Percentiles rank a stretch among this genome's conserved stretches.
These are phyloP conservation scores for Euphorbia schlechtendalii DNA, from an alignment of 441 rosid genomes.

Conservation along the genomic window DNA sequence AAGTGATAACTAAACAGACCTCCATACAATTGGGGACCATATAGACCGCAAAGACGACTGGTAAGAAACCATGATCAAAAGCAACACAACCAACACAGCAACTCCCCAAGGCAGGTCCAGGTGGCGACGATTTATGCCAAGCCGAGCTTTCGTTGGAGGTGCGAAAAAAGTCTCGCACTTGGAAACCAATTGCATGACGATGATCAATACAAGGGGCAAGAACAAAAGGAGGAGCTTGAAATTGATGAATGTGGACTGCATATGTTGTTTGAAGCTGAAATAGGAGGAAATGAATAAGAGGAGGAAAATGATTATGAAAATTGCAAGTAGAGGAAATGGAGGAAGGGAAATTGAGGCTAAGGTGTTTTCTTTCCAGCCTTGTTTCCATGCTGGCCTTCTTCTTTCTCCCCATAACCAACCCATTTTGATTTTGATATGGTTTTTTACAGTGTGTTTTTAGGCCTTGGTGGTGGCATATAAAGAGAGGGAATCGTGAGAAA, in stretches of 20 bases:
- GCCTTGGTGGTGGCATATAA: too few species aligned
- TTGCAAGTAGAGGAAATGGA: slow-evolving; percentile 42
- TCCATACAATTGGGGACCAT: slow-evolving; percentile 46
- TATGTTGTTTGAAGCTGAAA: slow-evolving; percentile 36
- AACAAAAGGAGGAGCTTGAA: slow-evolving; percentile 51
- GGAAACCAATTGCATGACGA: slow-evolving; percentile 28
- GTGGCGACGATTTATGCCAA: slow-evolving; percentile 16
- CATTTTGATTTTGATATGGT: too few species aligned
- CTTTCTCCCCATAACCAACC: slow-evolving; percentile 52
- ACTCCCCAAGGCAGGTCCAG: slow-evolving; percentile 57
- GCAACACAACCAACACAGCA: slow-evolving; percentile 34
- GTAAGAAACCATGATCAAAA: slow-evolving; percentile 52
- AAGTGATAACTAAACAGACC: slow-evolving; percentile 9
- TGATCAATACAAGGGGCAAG: slow-evolving; percentile 51
- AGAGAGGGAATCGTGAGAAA: not conserved
- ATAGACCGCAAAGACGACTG: slow-evolving; percentile 60
- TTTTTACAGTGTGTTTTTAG: too few species aligned
- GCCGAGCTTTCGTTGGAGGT: slow-evolving; percentile 26
- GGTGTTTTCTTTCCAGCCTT: slow-evolving; percentile 50
- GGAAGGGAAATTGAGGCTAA: slow-evolving; percentile 53
- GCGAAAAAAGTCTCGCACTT: slow-evolving; percentile 26
- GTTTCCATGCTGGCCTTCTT: slow-evolving; percentile 53
- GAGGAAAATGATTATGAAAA: slow-evolving; percentile 44
- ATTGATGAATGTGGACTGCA: slow-evolving; percentile 30
- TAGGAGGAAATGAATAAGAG: slow-evolving; percentile 44